These are phyloP conservation scores for Maudiozyma pseudohumilis DNA, from an alignment of 805 yeast species.

Conservation along the genomic window DNA sequence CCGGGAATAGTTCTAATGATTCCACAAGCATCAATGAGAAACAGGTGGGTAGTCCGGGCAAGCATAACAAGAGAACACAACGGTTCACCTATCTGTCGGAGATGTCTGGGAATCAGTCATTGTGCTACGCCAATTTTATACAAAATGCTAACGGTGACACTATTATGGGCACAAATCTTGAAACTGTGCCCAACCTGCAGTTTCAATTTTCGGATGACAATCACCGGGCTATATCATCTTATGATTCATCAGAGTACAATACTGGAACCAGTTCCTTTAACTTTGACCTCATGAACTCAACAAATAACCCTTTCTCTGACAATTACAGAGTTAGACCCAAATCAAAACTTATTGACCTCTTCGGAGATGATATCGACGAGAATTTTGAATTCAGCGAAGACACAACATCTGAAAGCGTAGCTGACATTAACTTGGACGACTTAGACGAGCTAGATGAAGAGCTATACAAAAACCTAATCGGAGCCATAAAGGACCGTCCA, in stretches of 20 bases:
- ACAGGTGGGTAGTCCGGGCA: background rate
- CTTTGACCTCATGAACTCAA: background rate
- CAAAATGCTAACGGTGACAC: constrained; percentile 1
- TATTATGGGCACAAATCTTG: background rate
- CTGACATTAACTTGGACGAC: constrained; percentile 22
- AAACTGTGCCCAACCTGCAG: background rate
- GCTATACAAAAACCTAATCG: constrained; percentile 20
- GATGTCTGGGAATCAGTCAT: background rate
- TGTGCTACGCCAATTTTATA: constrained; percentile 1
- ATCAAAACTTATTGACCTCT: constrained; percentile 5
- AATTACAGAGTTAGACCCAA: background rate
- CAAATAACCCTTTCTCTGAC: constrained; percentile 1
- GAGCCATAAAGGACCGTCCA: constrained; percentile 3
- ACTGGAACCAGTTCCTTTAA: background rate
- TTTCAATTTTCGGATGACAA: background rate
- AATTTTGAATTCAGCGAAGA: constrained; percentile 20
- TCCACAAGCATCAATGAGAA: background rate
- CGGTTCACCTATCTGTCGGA: no score
- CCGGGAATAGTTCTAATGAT: constrained; percentile 1
- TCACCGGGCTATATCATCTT: background rate
- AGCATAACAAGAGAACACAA: background rate
- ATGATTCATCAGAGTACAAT: background rate
- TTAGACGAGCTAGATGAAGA: constrained; percentile 27
- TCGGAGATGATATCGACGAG: constrained; percentile 16
- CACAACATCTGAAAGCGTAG: constrained; percentile 22